Base-by-base conservation (phyloP, 2,329 filamentous ascomycete genomes). In the Microcyclospora tardicrescens region DNA sequence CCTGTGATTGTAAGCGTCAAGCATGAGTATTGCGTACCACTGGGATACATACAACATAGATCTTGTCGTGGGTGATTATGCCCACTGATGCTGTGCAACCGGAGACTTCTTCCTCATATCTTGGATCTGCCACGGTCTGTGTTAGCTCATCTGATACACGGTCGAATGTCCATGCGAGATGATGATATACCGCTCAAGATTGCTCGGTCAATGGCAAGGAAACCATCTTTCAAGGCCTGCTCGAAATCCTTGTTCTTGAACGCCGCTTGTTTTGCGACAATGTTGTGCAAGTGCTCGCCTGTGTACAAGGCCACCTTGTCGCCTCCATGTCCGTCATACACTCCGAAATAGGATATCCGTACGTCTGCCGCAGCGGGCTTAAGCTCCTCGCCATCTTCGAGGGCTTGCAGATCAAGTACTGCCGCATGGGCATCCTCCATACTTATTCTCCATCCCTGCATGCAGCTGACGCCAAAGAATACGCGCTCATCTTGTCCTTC, bases 401-500 rank as follows among this genome's bases (percentile, higher is more conserved):
- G 67, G 44, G 77, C 69, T 56, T 91, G 76, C 51, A 96, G 77
- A 63, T 96, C 84, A 60, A 98, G 81, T 37, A 96, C 69, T 40
- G 83, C 75, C 45, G 84, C 84, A 67, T 98, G 91, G 47, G 91
- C 79, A 62, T 98, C 91, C 64, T 98, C 91, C 91, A 98, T 98
- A 71, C 84, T 94, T 68, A 98, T 96, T 68, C 91, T 83, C 91
- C 91, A 98, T 71, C 91, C 91, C 67, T 98, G 91, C 91, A 98
- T 98, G 65, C 86, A 86, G 50, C 91, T 98, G 50, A 96, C 79
- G 59, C 91, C 91, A 64, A 84, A 98, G 60, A 91, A 67, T 60
- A 94, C 78, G 60, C 84, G 80, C 50, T 93, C 86, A 83, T 96
- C 87, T 68, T 85, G 79, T 65, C 87, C 87, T 60, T 79, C 79